These are phyloP conservation scores for Fusarium fujikuroi DNA, from an alignment of 2,329 filamentous ascomycete species.

Conservation along the genomic window DNA sequence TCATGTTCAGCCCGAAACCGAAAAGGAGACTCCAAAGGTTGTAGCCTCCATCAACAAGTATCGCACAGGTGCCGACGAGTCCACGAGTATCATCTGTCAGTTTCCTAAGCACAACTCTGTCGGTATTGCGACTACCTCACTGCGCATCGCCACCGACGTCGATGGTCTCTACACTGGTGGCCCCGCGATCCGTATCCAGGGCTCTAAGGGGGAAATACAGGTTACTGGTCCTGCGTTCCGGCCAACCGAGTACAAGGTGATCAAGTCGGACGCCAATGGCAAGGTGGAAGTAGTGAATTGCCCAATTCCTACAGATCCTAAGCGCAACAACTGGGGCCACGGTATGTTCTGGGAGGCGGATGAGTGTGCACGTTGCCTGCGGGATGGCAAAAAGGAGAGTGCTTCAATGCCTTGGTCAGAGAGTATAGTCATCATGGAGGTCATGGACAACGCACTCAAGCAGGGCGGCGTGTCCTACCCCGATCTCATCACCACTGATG, in stretches of 20 bases:
- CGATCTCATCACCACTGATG: conserved; percentile 65
- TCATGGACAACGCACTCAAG: conserved; percentile 66
- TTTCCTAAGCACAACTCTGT: conserved; percentile 77
- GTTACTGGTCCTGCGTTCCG: conserved; percentile 77
- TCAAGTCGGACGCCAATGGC: conserved; percentile 62
- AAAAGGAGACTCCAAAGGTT: conserved; percentile 76
- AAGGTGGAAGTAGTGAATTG: conserved; percentile 63
- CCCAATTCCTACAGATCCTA: conserved; percentile 62
- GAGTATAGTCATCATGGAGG: conserved; percentile 86
- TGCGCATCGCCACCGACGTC: conserved; percentile 71
- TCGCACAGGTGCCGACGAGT: conserved; percentile 79
- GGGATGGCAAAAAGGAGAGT: conserved; percentile 82
- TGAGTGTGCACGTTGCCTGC: conserved; percentile 77
- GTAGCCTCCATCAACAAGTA: conserved; percentile 77
- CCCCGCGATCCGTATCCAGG: conserved; percentile 82
- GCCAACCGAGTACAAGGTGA: conserved; percentile 72
- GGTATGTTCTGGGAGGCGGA: conserved; percentile 94
- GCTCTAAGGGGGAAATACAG: conserved; percentile 83
- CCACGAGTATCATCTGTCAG: conserved; percentile 79
- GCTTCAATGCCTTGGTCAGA: conserved; percentile 76
- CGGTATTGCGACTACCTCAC: conserved; percentile 75
- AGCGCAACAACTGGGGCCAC: conserved; percentile 67
- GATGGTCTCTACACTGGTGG: conserved; percentile 68
- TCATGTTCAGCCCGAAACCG: conserved; percentile 75
- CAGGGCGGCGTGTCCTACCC: conserved; percentile 66